A percentile compares a stretch with the other conserved stretches of the same genome.
Evolutionary conservation across 2,329 filamentous ascomycete species (phyloP).

Genomic region (Aspergillus persii): DNA sequence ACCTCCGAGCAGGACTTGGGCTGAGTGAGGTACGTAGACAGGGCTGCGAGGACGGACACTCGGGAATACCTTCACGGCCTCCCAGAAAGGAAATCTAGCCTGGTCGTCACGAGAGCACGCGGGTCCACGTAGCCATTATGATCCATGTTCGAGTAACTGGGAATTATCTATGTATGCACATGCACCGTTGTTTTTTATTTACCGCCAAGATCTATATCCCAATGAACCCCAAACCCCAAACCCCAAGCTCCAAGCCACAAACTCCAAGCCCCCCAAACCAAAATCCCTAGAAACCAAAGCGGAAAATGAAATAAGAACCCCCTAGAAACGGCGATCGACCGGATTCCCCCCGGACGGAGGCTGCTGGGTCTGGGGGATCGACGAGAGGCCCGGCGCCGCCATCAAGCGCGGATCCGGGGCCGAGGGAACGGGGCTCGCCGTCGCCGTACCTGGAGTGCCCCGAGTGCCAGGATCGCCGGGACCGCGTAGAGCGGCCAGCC

Average conservation of each 20-base stretch:
- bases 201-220: no score
- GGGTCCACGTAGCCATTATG: background rate
- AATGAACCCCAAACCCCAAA: no score
- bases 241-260: no score
- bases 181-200: background rate
- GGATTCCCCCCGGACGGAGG: background rate
- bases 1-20: no score
- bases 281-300: background rate
- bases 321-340: background rate
- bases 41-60: no score
- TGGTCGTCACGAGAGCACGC: background rate
- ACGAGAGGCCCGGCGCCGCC: no score
- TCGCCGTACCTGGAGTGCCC: background rate
- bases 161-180: background rate
- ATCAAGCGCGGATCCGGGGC: background rate
- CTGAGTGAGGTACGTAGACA: no score
- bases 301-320: background rate
- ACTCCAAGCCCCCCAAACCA: no score
- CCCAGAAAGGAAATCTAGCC: no score
- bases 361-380: background rate
- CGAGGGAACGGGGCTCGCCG: background rate
- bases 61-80: no score
- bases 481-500: conserved; percentile 13
- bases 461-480: background rate
- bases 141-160: background rate